These are phyloP conservation scores for Pythium dissimile DNA, from an alignment of 352 stramenopile genomes.

Conservation along the genomic window DNA sequence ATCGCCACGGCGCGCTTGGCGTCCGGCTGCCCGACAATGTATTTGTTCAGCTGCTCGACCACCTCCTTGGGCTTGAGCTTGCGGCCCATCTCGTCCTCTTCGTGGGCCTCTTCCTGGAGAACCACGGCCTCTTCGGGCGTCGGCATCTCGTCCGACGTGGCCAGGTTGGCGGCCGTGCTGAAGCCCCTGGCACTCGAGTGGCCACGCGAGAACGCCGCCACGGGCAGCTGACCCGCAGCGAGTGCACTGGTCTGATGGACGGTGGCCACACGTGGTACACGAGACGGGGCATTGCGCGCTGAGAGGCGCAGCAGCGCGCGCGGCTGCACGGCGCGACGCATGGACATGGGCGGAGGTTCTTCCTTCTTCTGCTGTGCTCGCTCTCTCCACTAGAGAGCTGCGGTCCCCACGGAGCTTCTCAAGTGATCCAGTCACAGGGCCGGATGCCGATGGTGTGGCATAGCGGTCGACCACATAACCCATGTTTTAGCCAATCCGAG, in stretches of 20 bases:
- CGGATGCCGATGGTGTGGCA: background rate
- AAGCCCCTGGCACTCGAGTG: conserved; percentile 15
- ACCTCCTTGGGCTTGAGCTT: conserved; percentile 92
- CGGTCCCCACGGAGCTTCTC: conserved; percentile 16
- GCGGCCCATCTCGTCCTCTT: conserved; percentile 58
- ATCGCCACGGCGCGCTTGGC: conserved; percentile 98
- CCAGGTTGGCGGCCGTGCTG: conserved; percentile 23
- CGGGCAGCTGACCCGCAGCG: background rate
- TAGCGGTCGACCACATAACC: conserved; percentile 11
- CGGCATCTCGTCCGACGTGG: conserved; percentile 23
- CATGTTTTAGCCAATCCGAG: conserved; percentile 14
- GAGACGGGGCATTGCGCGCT: conserved; percentile 6
- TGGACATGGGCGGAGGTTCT: too few species aligned
- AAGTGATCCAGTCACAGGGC: conserved; percentile 20
- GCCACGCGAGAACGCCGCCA: conserved; percentile 19
- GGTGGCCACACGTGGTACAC: background rate
- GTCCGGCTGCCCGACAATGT: conserved; percentile 97
- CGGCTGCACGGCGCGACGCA: conserved; percentile 47
- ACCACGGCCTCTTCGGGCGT: conserved; percentile 16
- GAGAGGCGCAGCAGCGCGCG: conserved; percentile 40
- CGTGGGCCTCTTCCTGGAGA: conserved; percentile 28
- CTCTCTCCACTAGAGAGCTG: background rate
- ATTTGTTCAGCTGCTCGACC: conserved; percentile 94
- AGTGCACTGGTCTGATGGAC: background rate
- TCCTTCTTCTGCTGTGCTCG: conserved; percentile 20